A percentile compares a stretch with the other conserved stretches of the same genome.
These are phyloP conservation scores for Dispira parvispora DNA, from an alignment of 192 early-diverging fungal species.

Conservation along the genomic window DNA sequence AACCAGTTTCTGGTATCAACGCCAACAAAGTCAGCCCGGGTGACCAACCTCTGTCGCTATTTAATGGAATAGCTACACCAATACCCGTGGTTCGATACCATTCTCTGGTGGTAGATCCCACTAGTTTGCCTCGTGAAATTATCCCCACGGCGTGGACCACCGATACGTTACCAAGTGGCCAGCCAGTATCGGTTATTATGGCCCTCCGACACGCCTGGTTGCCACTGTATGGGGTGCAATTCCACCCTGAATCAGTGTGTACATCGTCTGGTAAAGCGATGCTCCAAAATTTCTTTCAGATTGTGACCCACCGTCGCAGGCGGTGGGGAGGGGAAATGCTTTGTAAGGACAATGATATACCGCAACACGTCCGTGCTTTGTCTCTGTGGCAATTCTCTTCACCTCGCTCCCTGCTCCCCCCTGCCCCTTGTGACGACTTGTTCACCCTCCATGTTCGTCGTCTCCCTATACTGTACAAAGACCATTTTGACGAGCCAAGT, in stretches of 20 bases:
- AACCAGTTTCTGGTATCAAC: too few species aligned
- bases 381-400: neutral
- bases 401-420: too few species aligned
- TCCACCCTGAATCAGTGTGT: constrained; percentile 92
- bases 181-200: constrained; percentile 36
- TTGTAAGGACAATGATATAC: neutral
- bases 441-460: too few species aligned
- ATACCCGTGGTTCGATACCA: constrained; percentile 84
- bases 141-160: constrained; percentile 39
- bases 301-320: neutral
- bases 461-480: too few species aligned
- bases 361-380: neutral
- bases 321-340: neutral
- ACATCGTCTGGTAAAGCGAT: constrained; percentile 57
- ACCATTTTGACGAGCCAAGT: neutral
- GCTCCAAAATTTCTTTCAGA: constrained; percentile 47
- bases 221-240: constrained; percentile 83
- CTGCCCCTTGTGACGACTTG: too few species aligned
- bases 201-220: constrained; percentile 46
- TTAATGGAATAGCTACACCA: constrained; percentile 46
- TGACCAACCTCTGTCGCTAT: constrained; percentile 9
- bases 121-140: constrained; percentile 36
- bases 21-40: neutral
- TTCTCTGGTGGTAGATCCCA: constrained; percentile 46
- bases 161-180: neutral